Evolutionary conservation across 2,329 filamentous ascomycete genomes (phyloP).

Genomic region (Zymoseptoria crescenta): DNA sequence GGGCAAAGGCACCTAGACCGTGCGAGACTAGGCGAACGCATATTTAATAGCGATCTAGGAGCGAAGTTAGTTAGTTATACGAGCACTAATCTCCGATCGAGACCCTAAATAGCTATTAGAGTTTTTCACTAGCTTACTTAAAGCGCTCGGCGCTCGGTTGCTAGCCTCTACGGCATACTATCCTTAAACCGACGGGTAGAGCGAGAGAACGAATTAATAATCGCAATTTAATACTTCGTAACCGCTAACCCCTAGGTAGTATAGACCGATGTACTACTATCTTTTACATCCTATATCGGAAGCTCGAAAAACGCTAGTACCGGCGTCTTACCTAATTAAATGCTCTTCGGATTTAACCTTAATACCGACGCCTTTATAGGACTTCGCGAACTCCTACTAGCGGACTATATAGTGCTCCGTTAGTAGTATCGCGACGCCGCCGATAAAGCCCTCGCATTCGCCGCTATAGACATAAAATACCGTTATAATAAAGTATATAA

Average conservation of each 20-base stretch:
- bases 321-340: not conserved
- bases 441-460: too few species aligned
- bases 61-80: not conserved
- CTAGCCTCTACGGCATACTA: conserved; percentile 4
- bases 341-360: not conserved
- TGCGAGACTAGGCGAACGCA: not conserved
- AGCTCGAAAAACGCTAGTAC: not conserved
- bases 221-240: conserved; percentile 5
- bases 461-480: conserved; percentile 2
- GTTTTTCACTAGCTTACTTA: not conserved
- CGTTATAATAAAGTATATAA: not conserved
- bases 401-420: not conserved
- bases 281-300: not conserved
- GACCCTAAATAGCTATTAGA: conserved; percentile 1
- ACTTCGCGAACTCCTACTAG: not conserved
- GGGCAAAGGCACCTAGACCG: not conserved
- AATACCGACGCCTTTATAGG: not conserved
- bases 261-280: not conserved
- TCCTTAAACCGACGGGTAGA: conserved; percentile 1
- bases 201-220: conserved; percentile 4
- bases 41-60: not conserved
- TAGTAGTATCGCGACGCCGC: not conserved
- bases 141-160: not conserved
- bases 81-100: conserved; percentile 1
- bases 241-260: not conserved